Evolutionary conservation across 345 rosid genomes (phyloP).

Genomic region (Lepidium aucheri): DNA sequence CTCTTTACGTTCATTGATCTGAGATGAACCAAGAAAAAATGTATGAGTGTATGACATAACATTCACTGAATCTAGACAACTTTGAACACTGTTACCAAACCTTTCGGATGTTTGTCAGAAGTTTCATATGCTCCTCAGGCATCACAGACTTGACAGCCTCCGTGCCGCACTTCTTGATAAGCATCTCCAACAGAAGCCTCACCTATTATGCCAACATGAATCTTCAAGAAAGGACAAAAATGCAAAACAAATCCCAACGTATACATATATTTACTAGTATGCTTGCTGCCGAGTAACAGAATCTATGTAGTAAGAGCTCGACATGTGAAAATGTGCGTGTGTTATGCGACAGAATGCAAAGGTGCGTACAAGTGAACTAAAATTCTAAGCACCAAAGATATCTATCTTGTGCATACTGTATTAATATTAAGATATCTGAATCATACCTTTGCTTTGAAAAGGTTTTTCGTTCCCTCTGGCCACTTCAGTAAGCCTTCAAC

Average conservation of each 20-base stretch:
- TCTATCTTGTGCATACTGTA: background rate
- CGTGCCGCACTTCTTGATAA: constrained; percentile 79
- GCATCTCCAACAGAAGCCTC: constrained; percentile 92
- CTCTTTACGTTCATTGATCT: constrained; percentile 82
- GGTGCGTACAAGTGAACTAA: background rate
- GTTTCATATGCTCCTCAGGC: constrained; percentile 97
- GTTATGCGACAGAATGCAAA: background rate
- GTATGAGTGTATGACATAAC: background rate
- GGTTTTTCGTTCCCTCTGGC: constrained; percentile 77
- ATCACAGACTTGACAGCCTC: constrained; percentile 94
- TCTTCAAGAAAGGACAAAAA: constrained; percentile 1
- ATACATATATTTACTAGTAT: background rate
- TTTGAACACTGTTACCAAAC: constrained; percentile 30
- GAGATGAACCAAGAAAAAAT: constrained; percentile 19
- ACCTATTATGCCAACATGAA: constrained; percentile 40
- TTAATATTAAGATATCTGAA: background rate
- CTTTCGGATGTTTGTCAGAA: constrained; percentile 90
- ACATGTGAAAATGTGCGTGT: background rate
- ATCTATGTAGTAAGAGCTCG: background rate
- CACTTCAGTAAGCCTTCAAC: constrained; percentile 85
- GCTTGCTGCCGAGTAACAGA: background rate
- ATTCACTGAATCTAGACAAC: background rate
- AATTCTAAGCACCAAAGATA: background rate
- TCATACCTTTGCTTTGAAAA: constrained; percentile 84
- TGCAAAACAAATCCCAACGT: background rate